A percentile compares a stretch with the other conserved stretches of the same genome.
Evolutionary conservation across 78 protist genomes (phyloP).

Genomic region (Cavenderia fasciculata): DNA sequence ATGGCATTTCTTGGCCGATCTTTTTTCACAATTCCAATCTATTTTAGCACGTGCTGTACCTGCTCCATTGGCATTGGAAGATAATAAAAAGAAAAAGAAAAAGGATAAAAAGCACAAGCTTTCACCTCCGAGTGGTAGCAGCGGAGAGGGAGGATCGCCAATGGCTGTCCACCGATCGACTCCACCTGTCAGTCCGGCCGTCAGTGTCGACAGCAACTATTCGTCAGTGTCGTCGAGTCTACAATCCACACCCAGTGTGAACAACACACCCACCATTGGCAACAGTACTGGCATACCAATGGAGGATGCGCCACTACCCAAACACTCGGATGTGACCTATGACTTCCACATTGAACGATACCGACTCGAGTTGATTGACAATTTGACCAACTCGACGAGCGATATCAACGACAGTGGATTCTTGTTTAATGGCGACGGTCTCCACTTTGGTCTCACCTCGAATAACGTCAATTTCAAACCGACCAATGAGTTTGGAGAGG

Average conservation of each 20-base stretch:
- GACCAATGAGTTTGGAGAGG: slow-evolving; percentile 14
- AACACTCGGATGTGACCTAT: slow-evolving; percentile 35
- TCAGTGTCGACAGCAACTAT: no score
- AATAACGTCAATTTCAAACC: slow-evolving; percentile 47
- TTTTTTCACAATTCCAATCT: slow-evolving; percentile 26
- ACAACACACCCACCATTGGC: no score
- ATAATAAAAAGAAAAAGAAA: slow-evolving; percentile 17
- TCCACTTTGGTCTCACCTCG: slow-evolving; percentile 67
- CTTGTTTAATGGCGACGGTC: slow-evolving; percentile 52
- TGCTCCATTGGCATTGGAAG: slow-evolving; percentile 4
- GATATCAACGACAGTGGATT: slow-evolving; percentile 39
- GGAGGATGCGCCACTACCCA: neutral
- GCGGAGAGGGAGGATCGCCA: neutral
- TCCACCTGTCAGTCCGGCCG: neutral
- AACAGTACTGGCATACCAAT: neutral
- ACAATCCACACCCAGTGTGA: no score
- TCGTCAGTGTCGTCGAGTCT: no score
- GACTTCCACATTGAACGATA: slow-evolving; percentile 67
- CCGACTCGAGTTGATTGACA: slow-evolving; percentile 39
- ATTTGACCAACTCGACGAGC: neutral
- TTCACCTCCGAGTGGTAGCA: neutral
- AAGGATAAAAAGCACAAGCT: slow-evolving; percentile 16
- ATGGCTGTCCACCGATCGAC: neutral
- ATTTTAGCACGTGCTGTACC: slow-evolving; percentile 58
- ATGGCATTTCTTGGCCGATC: slow-evolving; percentile 35